A percentile compares a stretch with the other conserved stretches of the same genome.
These are phyloP conservation scores for Suhomyces faveliae DNA, from an alignment of 805 yeast genomes.

Conservation along the genomic window DNA sequence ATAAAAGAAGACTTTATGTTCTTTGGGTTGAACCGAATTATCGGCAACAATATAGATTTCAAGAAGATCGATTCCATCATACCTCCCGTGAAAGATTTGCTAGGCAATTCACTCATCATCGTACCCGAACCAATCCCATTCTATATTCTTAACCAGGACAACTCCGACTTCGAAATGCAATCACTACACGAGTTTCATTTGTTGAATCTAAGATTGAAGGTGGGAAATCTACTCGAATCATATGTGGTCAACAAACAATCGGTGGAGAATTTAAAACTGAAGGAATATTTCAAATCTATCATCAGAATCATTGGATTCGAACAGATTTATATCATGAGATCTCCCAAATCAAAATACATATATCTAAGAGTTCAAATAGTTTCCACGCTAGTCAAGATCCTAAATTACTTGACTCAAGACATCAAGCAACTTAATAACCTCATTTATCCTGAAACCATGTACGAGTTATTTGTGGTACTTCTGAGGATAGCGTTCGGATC, in stretches of 20 bases:
- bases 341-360: slow-evolving; percentile 44
- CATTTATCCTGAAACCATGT: slow-evolving; percentile 40
- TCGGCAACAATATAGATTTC: slow-evolving; percentile 52
- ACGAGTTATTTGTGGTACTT: slow-evolving; percentile 49
- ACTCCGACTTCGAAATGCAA: slow-evolving; percentile 15
- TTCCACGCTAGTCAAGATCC: slow-evolving; percentile 37
- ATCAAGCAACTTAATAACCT: slow-evolving; percentile 27
- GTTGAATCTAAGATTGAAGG: slow-evolving; percentile 42
- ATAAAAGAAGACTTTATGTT: slow-evolving; percentile 41
- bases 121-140: slow-evolving; percentile 31
- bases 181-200: slow-evolving; percentile 44
- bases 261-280: slow-evolving; percentile 30
- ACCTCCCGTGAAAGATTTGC: slow-evolving; percentile 27
- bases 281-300: slow-evolving; percentile 39
- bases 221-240: slow-evolving; percentile 50
- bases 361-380: slow-evolving; percentile 40
- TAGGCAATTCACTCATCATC: slow-evolving; percentile 21
- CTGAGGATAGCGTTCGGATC: slow-evolving; percentile 54
- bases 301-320: slow-evolving; percentile 47
- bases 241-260: slow-evolving; percentile 29
- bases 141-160: slow-evolving; percentile 11
- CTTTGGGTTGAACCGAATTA: slow-evolving; percentile 52
- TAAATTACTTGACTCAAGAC: slow-evolving; percentile 39
- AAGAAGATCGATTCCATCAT: slow-evolving; percentile 42
- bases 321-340: slow-evolving; percentile 44